phyloP scores from a whole-genome alignment of 805 yeast species.

The Zygosaccharomyces bisporus region DNA sequence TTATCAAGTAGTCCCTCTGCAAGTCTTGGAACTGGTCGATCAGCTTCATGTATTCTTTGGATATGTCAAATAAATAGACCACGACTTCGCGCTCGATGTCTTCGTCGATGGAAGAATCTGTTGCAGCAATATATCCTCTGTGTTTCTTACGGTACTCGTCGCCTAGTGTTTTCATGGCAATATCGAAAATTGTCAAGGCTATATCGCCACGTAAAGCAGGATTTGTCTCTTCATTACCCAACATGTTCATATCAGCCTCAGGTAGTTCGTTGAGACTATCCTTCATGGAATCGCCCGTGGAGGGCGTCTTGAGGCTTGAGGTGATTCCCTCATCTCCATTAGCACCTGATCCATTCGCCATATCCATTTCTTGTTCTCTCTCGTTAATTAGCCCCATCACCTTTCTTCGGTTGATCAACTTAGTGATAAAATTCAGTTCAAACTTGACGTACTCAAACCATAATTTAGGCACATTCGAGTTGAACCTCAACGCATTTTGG shows the following conservation, averaged over 20 bases:
- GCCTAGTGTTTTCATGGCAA: slow-evolving; percentile 50
- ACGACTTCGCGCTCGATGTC: slow-evolving; percentile 27
- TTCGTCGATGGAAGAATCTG: slow-evolving; percentile 32
- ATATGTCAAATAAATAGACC: slow-evolving; percentile 39
- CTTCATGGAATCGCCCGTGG: slow-evolving; percentile 52
- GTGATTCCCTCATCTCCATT: slow-evolving; percentile 36
- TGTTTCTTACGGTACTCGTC: slow-evolving; percentile 32
- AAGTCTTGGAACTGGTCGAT: slow-evolving; percentile 67
- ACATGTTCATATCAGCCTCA: slow-evolving; percentile 78
- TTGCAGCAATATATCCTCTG: slow-evolving; percentile 32
- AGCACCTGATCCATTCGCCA: slow-evolving; percentile 36
- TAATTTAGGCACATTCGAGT: slow-evolving; percentile 62
- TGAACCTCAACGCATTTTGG: slow-evolving; percentile 82
- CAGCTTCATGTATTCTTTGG: slow-evolving; percentile 48
- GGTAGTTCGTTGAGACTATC: slow-evolving; percentile 71
- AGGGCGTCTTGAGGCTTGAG: slow-evolving; percentile 45
- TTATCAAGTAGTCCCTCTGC: slow-evolving; percentile 62
- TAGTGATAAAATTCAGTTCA: slow-evolving; percentile 81
- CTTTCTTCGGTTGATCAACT: slow-evolving; percentile 76
- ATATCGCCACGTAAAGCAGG: slow-evolving; percentile 76
- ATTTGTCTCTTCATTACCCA: slow-evolving; percentile 81
- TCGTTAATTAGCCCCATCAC: slow-evolving; percentile 75
- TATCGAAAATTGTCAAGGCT: slow-evolving; percentile 65
- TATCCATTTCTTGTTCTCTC: slow-evolving; percentile 57
- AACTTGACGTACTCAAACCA: slow-evolving; percentile 88